Evolutionary conservation across 2,329 filamentous ascomycete species (phyloP), one percentile per base, ranked within the genome.

Genomic region (Aspergillus novofumigatus): DNA sequence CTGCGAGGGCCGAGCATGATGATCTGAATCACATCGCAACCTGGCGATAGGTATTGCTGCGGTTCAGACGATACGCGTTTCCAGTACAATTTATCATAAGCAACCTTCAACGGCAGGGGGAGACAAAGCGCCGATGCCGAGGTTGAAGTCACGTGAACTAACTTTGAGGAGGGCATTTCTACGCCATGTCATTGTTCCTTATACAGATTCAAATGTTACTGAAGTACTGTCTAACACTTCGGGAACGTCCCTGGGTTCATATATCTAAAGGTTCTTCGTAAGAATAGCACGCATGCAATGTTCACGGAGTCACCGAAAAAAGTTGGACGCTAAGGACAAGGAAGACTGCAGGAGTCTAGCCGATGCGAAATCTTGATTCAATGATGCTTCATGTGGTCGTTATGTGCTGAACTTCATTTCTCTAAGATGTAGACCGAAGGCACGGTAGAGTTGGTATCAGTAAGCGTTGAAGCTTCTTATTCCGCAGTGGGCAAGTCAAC

Each of bases 401-500:
- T 47, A 47, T 47, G 44, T 47, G 23, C 23, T 25, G 14, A 47
- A 14, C 42, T 45, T 23, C 20, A 23, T 20, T 45, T 23, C n/a
- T 45, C 20, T 23, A 26, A 17, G 5, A 47, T 1, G 21, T 47
- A 26, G 23, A 47, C 5, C 14, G 44, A 11, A 47, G 44, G 23
- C 23, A 17, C 10, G 44, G 20, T 11, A 23, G 5, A 10, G 9
- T 21, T 14, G 42, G 41, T 17, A 14, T 21, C 42, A 26, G 11
- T 23, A 35, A 6, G 11, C 3, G 23, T 47, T 10, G 44, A 23
- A 26, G 9, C 41, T 11, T 55, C 51, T 63, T 59, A 71, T 52
- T 80, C 75, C 49, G 70, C 69, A 52, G 73, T 75, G 6, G 79
- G 79, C 50, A 81, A 64, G 23, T 80, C 77, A 56, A 81, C 77